Evolutionary conservation across 139 green algal genomes (phyloP).

Genomic region (Chlamydomonas sp.): DNA sequence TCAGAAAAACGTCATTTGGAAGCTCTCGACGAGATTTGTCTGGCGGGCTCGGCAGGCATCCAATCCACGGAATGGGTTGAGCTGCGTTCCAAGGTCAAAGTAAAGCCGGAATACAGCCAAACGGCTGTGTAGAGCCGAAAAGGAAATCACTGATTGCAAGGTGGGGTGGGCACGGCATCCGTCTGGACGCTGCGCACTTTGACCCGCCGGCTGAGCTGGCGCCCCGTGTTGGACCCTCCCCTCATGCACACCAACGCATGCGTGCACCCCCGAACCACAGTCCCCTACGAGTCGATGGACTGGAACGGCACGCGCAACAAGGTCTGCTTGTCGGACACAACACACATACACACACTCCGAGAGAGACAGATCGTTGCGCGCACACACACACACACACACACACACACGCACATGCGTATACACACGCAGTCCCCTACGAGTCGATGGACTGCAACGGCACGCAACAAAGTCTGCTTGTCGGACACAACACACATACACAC

Average conservation of each 20-base stretch:
- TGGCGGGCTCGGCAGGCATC: too few species aligned
- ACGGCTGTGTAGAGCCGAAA: too few species aligned
- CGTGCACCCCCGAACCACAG: slow-evolving; percentile 23
- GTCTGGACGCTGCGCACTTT: neutral
- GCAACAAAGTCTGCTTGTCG: neutral
- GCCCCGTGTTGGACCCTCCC: too few species aligned
- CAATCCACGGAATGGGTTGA: too few species aligned
- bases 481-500: neutral
- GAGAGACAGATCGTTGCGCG: neutral
- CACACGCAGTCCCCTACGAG: neutral
- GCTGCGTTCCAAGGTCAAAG: too few species aligned
- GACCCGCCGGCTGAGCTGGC: too few species aligned
- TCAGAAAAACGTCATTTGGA: neutral
- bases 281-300: neutral
- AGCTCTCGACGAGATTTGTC: too few species aligned
- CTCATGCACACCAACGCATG: neutral
- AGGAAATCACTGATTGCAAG: too few species aligned
- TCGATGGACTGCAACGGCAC: neutral
- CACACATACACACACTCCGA: neutral
- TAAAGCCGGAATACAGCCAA: too few species aligned
- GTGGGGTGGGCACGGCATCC: neutral
- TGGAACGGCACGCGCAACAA: neutral
- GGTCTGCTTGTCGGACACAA: neutral
- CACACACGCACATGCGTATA: neutral
- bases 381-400: neutral